Evolutionary conservation across 352 stramenopile species (phyloP), one percentile per base, ranked within the genome.

Genomic region (Pythium insidiosum): DNA sequence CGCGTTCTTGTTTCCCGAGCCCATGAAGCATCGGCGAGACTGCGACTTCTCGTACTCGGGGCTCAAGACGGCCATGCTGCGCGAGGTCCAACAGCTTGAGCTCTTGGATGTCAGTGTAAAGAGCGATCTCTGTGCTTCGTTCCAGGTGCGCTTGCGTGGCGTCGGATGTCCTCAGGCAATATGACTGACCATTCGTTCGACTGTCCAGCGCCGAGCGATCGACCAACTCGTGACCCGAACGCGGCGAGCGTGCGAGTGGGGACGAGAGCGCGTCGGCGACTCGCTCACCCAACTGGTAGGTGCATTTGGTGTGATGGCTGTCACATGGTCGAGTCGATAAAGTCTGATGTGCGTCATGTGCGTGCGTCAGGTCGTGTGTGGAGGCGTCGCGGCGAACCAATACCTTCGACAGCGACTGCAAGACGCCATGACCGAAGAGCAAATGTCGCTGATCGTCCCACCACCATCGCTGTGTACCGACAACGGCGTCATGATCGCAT

Each of bases 21-120:
- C 95, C 4, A 96, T 96, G 86, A 88, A 87, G 47, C 77, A 79
- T 41, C 67, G 77, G 38, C 67, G 66, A 73, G 88, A 98, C 66
- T 98, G 88, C 46, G 93, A 99, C 53, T 99, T 99, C 60, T 97
- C 82, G 33, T 99, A 98, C 68, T 95, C 95, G 3, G 96, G 96
- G 3, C 84, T 99, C 31, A 99, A 99, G 64, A 98, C 94, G 6
- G 87, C 94, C 21, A 96, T 99, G 81, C 57, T 89, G 23, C 78
- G 78, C 28, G 71, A 88, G 43, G 52, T 93, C 18, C 68, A 72
- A 21, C 67, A 78, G 50, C 68, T 89, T 18, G 42, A 30, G 24
- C 35, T 24, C 5, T 13, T 51, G 19, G 37, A 41, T 25, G 20
- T 42, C 1, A 10, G 18, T 6, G 47, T 23, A 16, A 91, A 89